Conservation (phyloP, 345 rosid genomes). For the Linum trigynum region DNA sequence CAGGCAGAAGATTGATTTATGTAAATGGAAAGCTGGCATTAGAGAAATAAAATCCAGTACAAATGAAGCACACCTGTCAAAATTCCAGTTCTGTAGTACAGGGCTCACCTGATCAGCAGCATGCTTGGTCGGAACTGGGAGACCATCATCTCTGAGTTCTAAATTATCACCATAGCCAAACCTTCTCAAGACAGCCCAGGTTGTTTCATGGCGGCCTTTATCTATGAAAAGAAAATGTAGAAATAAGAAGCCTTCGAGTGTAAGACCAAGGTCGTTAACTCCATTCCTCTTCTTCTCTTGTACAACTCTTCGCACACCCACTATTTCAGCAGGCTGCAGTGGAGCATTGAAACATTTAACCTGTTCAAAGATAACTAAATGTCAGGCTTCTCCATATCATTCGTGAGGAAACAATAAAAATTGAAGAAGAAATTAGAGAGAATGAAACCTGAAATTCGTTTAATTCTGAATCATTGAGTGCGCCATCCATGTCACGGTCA, state of each 20-base stretch:
- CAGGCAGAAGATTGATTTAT: neutral
- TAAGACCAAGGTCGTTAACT: constrained; percentile 72
- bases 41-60: neutral
- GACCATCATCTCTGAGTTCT: constrained; percentile 52
- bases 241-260: constrained; percentile 59
- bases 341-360: constrained; percentile 68
- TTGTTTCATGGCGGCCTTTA: constrained; percentile 68
- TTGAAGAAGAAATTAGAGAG: neutral
- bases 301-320: constrained; percentile 64
- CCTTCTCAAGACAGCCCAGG: constrained; percentile 77
- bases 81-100: neutral
- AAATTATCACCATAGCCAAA: constrained; percentile 62
- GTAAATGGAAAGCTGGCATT: neutral
- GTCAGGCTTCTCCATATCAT: constrained; percentile 13
- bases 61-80: neutral
- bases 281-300: constrained; percentile 74
- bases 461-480: constrained; percentile 67
- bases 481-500: constrained; percentile 73
- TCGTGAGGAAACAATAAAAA: neutral
- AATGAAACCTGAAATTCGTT: constrained; percentile 67
- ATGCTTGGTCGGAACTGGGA: constrained; percentile 48
- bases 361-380: constrained; percentile 31
- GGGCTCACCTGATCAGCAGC: constrained; percentile 64
- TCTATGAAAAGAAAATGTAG: constrained; percentile 77
- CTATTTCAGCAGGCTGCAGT: constrained; percentile 64